phyloP scores from a whole-genome alignment of 495 filamentous ascomycete genomes.

The Podospora pseudocomata region DNA sequence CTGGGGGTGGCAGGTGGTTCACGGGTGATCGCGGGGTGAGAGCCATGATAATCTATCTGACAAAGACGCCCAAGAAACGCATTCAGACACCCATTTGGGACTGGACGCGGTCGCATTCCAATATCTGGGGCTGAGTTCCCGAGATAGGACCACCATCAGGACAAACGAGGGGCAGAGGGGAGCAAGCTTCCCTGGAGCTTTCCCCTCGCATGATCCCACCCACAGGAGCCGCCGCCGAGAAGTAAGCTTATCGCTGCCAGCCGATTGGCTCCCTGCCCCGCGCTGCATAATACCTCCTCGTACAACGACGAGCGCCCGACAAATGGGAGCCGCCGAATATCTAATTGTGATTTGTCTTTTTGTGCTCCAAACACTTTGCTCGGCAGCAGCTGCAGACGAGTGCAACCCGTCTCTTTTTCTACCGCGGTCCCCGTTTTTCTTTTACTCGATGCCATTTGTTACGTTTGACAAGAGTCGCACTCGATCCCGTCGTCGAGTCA shows the following conservation, averaged over 20 bases:
- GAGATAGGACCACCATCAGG: conserved; percentile 6
- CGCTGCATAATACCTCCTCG: conserved; percentile 13
- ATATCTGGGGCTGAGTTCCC: conserved; percentile 10
- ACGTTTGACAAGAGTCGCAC: neutral
- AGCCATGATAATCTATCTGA: neutral
- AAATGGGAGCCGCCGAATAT: conserved; percentile 7
- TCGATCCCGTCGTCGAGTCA: neutral
- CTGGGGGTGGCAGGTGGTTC: neutral
- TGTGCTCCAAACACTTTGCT: conserved; percentile 7
- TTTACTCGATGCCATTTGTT: neutral
- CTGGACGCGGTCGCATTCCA: conserved; percentile 5
- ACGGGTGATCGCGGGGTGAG: conserved; percentile 6
- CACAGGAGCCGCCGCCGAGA: neutral
- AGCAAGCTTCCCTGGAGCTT: neutral
- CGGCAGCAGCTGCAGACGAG: neutral
- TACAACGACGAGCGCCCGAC: neutral
- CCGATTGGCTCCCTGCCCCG: conserved; percentile 3
- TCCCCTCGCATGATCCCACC: conserved; percentile 8
- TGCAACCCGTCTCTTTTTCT: neutral
- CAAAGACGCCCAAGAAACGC: neutral
- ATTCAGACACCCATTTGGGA: neutral
- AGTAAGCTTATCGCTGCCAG: conserved; percentile 11
- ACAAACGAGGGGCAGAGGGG: neutral
- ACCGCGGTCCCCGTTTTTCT: neutral
- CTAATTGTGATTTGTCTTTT: conserved; percentile 8